phyloP scores from a whole-genome alignment of 306 rosid species.

The Rubus idaeus region DNA sequence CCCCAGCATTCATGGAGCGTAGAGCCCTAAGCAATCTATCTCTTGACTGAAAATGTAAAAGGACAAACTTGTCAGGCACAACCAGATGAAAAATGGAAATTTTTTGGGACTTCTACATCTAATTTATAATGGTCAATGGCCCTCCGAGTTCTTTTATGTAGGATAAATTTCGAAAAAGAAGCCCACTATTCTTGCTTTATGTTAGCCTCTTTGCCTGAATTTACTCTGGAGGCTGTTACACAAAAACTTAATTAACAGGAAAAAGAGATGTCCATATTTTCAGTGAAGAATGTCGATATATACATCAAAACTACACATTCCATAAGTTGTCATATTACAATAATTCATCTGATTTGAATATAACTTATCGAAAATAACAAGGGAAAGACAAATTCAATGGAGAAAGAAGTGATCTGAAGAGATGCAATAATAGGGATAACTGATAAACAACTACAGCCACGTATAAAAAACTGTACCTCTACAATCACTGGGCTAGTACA shows the following conservation, averaged over 20 bases:
- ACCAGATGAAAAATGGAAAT: constrained; percentile 25
- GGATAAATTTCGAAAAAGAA: neutral
- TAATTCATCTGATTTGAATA: neutral
- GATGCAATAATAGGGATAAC: no score
- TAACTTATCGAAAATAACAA: neutral
- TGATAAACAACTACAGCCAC: no score
- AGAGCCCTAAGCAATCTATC: constrained; percentile 76
- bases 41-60: constrained; percentile 64
- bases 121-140: constrained; percentile 5
- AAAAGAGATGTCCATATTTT: no score
- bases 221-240: neutral
- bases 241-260: no score
- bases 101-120: constrained; percentile 12
- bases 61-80: constrained; percentile 31
- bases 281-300: neutral
- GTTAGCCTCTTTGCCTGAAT: constrained; percentile 10
- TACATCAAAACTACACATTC: neutral
- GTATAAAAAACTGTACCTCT: constrained; percentile 42
- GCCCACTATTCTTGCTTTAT: constrained; percentile 6
- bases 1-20: constrained; percentile 91
- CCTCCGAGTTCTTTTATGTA: neutral
- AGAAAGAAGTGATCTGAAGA: neutral
- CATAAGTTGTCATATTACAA: neutral
- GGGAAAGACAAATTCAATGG: neutral
- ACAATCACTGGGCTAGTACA: constrained; percentile 69